Conservation (phyloP, 2,329 filamentous ascomycete genomes). For the Teratosphaeria nubilosa region DNA sequence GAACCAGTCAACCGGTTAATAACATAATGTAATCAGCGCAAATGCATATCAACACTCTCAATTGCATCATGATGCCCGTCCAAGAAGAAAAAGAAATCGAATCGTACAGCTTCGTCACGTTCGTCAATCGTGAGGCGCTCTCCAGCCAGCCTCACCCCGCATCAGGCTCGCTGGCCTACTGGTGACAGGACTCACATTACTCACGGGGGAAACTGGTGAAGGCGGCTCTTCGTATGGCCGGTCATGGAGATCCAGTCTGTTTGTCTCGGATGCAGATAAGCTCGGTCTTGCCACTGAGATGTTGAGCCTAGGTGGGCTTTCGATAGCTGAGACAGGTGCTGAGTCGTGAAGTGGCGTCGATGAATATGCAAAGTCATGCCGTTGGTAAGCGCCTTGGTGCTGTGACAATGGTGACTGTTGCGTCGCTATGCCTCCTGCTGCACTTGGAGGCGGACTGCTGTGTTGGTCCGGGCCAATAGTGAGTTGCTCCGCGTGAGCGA, state of each 20-base stretch:
- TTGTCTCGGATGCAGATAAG: background rate
- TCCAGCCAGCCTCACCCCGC: background rate
- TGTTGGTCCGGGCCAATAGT: no score
- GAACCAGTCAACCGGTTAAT: no score
- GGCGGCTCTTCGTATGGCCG: background rate
- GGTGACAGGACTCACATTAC: conserved; percentile 1
- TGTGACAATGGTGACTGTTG: background rate
- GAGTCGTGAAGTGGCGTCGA: background rate
- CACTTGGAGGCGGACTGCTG: background rate
- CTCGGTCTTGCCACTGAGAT: background rate
- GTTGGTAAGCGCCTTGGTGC: background rate
- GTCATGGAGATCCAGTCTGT: background rate
- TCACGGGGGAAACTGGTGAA: conserved; percentile 3
- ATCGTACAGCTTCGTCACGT: background rate
- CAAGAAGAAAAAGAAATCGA: background rate
- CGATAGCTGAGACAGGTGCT: background rate
- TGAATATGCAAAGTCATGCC: background rate
- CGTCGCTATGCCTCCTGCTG: background rate
- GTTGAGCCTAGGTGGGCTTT: background rate
- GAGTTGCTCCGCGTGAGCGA: background rate
- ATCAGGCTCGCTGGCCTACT: conserved; percentile 2
- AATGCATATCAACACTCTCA: no score
- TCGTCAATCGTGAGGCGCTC: background rate
- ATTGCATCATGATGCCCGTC: no score
- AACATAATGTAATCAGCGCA: no score